Evolutionary conservation across 2,329 filamentous ascomycete species (phyloP).

Genomic region (Aspergillus proliferans): DNA sequence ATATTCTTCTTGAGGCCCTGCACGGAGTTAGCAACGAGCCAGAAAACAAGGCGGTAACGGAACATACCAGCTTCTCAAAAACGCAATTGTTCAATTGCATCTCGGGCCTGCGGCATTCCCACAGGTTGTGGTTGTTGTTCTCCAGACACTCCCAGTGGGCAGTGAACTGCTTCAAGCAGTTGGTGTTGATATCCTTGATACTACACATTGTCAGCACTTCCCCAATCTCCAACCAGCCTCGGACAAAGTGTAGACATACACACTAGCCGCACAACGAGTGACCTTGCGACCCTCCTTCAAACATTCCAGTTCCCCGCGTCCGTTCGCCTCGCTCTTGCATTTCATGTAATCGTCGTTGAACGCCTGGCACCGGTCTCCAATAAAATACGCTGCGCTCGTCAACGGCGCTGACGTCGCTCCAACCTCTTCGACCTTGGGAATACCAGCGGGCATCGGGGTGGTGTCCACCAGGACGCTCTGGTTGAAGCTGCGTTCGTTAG

Average conservation of each 20-base stretch:
- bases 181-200: constrained; percentile 90
- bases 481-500: constrained; percentile 67
- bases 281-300: constrained; percentile 95
- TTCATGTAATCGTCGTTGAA: constrained; percentile 99
- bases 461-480: constrained; percentile 91
- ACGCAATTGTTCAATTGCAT: constrained; percentile 92
- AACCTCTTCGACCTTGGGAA: constrained; percentile 90
- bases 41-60: background rate
- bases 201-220: constrained; percentile 40
- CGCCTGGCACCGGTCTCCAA: constrained; percentile 85
- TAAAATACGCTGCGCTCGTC: constrained; percentile 89
- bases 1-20: constrained; percentile 78
- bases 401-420: constrained; percentile 89
- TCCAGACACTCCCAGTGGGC: constrained; percentile 94
- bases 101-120: constrained; percentile 86
- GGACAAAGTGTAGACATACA: constrained; percentile 59
- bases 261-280: constrained; percentile 90
- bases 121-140: constrained; percentile 95
- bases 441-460: constrained; percentile 83
- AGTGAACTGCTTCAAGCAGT: constrained; percentile 86
- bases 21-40: constrained; percentile 1
- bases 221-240: background rate
- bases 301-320: constrained; percentile 87
- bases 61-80: constrained; percentile 83
- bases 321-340: constrained; percentile 93